Evolutionary conservation across 2,329 filamentous ascomycete genomes (phyloP).

Genomic region (Spiromastix sp.): DNA sequence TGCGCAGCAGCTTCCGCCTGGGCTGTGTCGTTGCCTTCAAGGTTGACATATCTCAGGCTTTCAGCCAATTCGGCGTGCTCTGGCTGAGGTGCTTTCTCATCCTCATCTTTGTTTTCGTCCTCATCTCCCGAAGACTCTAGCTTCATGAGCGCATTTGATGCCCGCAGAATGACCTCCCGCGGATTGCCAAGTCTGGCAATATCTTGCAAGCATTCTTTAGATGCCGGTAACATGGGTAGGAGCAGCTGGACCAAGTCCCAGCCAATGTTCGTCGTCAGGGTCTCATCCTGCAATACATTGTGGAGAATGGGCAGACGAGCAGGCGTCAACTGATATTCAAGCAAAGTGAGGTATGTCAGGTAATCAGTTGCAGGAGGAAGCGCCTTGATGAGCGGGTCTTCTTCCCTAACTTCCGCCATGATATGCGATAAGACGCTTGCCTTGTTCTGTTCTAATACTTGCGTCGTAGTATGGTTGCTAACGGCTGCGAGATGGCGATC

Average conservation of each 20-base stretch:
- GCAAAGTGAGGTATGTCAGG: slow-evolving; percentile 54
- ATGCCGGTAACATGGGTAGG: slow-evolving; percentile 48
- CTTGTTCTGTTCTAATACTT: too few relatives aligned
- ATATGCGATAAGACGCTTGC: not conserved
- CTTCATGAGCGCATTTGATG: slow-evolving; percentile 50
- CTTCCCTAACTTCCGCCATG: slow-evolving; percentile 21
- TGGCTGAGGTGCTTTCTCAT: slow-evolving; percentile 12
- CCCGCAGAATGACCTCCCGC: slow-evolving; percentile 53
- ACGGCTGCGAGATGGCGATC: too few relatives aligned
- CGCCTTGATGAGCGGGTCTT: slow-evolving; percentile 46
- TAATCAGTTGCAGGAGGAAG: slow-evolving; percentile 54
- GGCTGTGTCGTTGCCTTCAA: slow-evolving; percentile 9
- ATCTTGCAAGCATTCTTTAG: slow-evolving; percentile 49
- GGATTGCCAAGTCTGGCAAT: slow-evolving; percentile 54
- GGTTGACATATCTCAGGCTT: slow-evolving; percentile 12
- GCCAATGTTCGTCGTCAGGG: slow-evolving; percentile 52
- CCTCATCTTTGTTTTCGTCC: slow-evolving; percentile 21
- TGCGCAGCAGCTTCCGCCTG: slow-evolving; percentile 10
- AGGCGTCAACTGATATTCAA: slow-evolving; percentile 53
- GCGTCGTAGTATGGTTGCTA: too few relatives aligned
- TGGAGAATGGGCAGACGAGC: slow-evolving; percentile 49
- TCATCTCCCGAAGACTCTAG: slow-evolving; percentile 39
- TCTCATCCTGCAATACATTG: slow-evolving; percentile 49
- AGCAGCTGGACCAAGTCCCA: slow-evolving; percentile 57
- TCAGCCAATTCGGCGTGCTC: slow-evolving; percentile 6